Base-by-base conservation (phyloP, 805 yeast species). In the Helenozyma rhizophorensis region DNA sequence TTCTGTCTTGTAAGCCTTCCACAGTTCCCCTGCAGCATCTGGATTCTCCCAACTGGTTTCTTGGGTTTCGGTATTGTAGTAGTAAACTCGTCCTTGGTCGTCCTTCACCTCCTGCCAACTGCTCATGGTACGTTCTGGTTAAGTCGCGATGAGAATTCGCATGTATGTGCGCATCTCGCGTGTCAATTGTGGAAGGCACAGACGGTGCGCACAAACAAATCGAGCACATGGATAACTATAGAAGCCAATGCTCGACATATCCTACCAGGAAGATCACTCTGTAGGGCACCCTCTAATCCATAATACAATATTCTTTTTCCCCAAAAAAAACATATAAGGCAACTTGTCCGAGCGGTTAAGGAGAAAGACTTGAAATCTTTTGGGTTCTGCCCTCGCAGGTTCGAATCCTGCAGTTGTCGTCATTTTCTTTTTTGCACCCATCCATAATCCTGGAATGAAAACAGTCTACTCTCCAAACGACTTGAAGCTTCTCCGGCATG, bases 41-140 rank as follows among this genome's bases (percentile, higher is more conserved):
- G 96, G 96, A 42, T 78, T 76, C 16, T 83, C 85, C 95, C 96
- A 87, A 31, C 80, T 76, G 0, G 96, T 78, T 43, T 77, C 76
- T 30, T 76, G 72, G 0, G 90, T 81, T 17, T 53, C 68, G 0
- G 72, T 33, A 42, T 88, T 78, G 54, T 77, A 85, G 57, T 82
- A 88, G 58, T 88, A 89, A 1, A 65, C 62, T 30, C 80, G 66
- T 0, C 94, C 93, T 32, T 76, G 76, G 9, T 73, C 75, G 45
- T 82, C 85, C 23, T 62, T 62, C 9, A 75, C 70, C 39, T 76
- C 75, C 48, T 73, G 76, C 96, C 96, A 88, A 25, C 37, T 41
- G 13, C 45, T 34, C 53, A 48, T 48, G 21, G 23, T 27, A 31
- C n/a, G n/a, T n/a, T n/a, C n/a, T n/a, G n/a, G n/a, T n/a, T n/a